Conservation (phyloP, 805 yeast species). For the Kuraishia piskuri region DNA sequence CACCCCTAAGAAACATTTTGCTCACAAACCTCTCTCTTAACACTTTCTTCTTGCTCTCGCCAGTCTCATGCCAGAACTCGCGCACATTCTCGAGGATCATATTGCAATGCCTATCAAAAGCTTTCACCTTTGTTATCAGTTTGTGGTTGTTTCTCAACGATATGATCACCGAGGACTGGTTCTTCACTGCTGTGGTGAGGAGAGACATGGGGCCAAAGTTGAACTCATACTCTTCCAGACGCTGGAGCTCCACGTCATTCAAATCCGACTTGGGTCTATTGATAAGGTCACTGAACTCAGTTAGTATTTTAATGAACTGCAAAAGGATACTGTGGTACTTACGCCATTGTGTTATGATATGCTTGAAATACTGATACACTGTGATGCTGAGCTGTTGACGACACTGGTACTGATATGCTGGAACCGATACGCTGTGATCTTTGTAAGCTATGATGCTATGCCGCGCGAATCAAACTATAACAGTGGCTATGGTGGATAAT, state of each 20-base stretch:
- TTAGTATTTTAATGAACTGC: neutral
- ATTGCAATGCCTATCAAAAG: conserved; percentile 94
- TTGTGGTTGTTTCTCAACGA: conserved; percentile 92
- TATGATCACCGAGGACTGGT: conserved; percentile 70
- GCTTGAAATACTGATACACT: no score
- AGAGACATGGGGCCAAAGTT: conserved; percentile 86
- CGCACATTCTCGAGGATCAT: conserved; percentile 88
- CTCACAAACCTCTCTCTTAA: conserved; percentile 69
- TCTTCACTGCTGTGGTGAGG: conserved; percentile 72
- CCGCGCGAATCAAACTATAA: no score
- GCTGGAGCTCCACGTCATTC: conserved; percentile 68
- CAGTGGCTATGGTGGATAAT: no score
- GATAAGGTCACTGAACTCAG: conserved; percentile 42
- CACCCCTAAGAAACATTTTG: conserved; percentile 91
- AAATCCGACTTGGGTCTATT: conserved; percentile 76
- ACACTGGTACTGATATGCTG: no score
- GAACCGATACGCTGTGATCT: no score
- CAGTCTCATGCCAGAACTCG: conserved; percentile 54
- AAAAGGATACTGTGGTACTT: no score
- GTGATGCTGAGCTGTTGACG: no score
- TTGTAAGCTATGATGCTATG: no score
- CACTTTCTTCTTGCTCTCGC: conserved; percentile 45
- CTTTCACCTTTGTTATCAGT: conserved; percentile 80
- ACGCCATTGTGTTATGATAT: no score
- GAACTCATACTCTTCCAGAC: conserved; percentile 84